Conservation (phyloP, 2,329 filamentous ascomycete species). For the Penicillium polonicum region DNA sequence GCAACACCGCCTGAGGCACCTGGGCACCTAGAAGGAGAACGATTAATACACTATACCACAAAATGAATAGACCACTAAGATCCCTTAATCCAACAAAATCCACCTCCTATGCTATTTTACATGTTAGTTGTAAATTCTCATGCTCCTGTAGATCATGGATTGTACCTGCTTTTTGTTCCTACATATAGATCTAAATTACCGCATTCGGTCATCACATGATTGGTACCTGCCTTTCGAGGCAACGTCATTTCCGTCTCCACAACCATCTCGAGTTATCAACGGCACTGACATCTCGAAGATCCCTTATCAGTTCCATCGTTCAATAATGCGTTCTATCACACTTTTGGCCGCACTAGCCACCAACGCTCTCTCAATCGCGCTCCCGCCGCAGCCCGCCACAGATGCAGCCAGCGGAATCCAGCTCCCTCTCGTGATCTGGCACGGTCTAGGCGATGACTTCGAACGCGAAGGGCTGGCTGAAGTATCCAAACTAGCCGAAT, state of each 20-base stretch:
- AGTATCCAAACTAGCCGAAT: conserved; percentile 69
- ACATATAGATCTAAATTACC: background rate
- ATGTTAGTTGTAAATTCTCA: background rate
- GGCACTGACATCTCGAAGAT: background rate
- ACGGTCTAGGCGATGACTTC: conserved; percentile 70
- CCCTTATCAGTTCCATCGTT: background rate
- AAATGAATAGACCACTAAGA: background rate
- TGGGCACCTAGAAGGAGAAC: background rate
- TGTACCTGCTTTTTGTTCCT: background rate
- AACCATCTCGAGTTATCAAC: conserved; percentile 5
- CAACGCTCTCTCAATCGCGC: conserved; percentile 16
- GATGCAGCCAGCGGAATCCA: conserved; percentile 46
- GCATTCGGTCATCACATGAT: conserved; percentile 15
- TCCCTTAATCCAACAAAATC: background rate
- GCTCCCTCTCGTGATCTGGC: conserved; percentile 91
- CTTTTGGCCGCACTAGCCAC: conserved; percentile 22
- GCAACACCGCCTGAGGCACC: background rate
- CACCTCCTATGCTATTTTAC: background rate
- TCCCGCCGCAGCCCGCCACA: conserved; percentile 17
- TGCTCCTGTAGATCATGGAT: background rate
- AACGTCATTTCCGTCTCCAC: conserved; percentile 7
- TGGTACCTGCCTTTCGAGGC: background rate
- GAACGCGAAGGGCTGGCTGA: conserved; percentile 70
- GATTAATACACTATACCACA: background rate
- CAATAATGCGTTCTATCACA: conserved; percentile 12